A percentile compares a stretch with the other conserved stretches of the same genome.
Evolutionary conservation across 768 basidiomycete genomes (phyloP).

Genomic region (Rhodocollybia butyracea): DNA sequence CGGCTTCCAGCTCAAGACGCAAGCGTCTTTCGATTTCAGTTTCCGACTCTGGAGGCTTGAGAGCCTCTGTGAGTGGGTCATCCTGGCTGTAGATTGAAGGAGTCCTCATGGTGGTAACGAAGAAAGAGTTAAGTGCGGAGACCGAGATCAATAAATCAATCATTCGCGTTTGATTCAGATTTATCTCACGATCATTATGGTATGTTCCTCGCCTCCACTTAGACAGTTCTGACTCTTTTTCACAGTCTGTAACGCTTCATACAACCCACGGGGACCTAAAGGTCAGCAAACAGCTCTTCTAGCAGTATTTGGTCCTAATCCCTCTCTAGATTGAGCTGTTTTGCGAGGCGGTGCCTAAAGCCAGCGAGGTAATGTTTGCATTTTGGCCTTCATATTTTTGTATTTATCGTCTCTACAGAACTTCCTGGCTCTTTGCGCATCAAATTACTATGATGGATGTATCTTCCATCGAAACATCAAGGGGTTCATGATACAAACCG

Average conservation of each 20-base stretch:
- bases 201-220: constrained; percentile 8
- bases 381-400: constrained; percentile 9
- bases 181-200: constrained; percentile 7
- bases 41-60: constrained; percentile 65
- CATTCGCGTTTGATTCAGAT: too few species aligned
- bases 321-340: constrained; percentile 83
- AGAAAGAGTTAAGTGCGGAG: constrained; percentile 4
- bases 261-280: constrained; percentile 95
- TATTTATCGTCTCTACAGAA: constrained; percentile 51
- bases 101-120: constrained; percentile 46
- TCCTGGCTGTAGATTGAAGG: constrained; percentile 73
- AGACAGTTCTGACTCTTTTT: constrained; percentile 11
- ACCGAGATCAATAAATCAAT: not conserved
- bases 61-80: constrained; percentile 68
- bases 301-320: not conserved
- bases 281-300: constrained; percentile 37
- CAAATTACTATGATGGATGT: constrained; percentile 80
- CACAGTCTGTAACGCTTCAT: constrained; percentile 89
- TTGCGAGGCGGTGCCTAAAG: constrained; percentile 94
- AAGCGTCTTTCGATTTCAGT: constrained; percentile 58
- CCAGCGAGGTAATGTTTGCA: constrained; percentile 70
- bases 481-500: constrained; percentile 94
- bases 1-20: constrained; percentile 64
- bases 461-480: constrained; percentile 95
- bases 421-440: constrained; percentile 91